Percentiles rank a stretch among this genome's conserved stretches.
phyloP scores from a whole-genome alignment of 1,284 basidiomycete genomes.

The Ustilago loliicola region DNA sequence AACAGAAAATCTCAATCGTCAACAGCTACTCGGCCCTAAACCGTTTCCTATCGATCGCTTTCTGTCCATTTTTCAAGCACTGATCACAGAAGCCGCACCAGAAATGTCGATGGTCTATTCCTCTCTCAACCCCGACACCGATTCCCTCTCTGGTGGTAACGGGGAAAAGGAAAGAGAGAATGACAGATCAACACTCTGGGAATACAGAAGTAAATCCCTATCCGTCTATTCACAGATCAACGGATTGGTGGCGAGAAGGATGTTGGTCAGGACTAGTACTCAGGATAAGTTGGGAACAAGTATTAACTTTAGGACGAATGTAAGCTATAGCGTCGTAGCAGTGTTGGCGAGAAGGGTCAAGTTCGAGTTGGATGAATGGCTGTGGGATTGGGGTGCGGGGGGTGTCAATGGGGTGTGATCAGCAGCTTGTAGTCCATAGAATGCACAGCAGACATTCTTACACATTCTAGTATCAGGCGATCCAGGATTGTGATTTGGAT shows the following conservation, averaged over 20 bases:
- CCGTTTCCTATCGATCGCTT: slow-evolving; percentile 86
- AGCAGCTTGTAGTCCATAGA: no score
- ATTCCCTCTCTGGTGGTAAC: background rate
- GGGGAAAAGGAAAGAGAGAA: slow-evolving; percentile 48
- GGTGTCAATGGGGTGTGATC: slow-evolving; percentile 25
- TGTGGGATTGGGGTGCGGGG: slow-evolving; percentile 55
- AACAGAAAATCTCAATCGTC: slow-evolving; percentile 74
- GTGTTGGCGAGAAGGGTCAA: slow-evolving; percentile 46
- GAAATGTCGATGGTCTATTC: slow-evolving; percentile 70
- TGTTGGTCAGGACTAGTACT: slow-evolving; percentile 46
- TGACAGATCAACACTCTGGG: slow-evolving; percentile 42
- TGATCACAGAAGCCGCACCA: slow-evolving; percentile 84
- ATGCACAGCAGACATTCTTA: background rate
- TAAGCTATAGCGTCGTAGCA: slow-evolving; percentile 38
- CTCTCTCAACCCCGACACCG: slow-evolving; percentile 66
- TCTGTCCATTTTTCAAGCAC: slow-evolving; percentile 83
- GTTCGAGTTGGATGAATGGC: slow-evolving; percentile 57
- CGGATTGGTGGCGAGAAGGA: slow-evolving; percentile 42
- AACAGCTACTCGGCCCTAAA: slow-evolving; percentile 83
- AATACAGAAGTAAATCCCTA: slow-evolving; percentile 31
- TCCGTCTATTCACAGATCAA: slow-evolving; percentile 54
- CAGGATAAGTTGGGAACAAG: slow-evolving; percentile 46
- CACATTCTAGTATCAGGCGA: background rate
- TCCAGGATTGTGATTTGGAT: background rate
- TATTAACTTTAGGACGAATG: slow-evolving; percentile 53